A percentile compares a stretch with the other conserved stretches of the same genome.
Evolutionary conservation across 257 asterid genomes (phyloP).

Genomic region (Lycium barbarum): DNA sequence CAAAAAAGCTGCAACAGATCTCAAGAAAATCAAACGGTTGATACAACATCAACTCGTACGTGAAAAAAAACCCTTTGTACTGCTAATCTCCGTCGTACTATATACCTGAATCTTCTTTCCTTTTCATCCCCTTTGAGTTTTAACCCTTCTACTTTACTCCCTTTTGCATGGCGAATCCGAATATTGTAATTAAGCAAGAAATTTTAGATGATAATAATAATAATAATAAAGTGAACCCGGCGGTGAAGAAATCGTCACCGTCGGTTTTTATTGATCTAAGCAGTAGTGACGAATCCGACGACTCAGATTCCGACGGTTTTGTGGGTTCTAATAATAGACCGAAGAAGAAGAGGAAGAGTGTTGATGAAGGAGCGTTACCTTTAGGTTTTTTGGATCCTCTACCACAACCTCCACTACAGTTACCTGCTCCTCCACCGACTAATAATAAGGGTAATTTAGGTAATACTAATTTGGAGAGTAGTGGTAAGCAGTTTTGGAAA

Average conservation of each 20-base stretch:
- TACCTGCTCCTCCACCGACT: constrained; percentile 36
- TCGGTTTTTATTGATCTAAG: constrained; percentile 40
- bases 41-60: not conserved
- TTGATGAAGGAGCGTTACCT: constrained; percentile 55
- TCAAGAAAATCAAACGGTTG: not conserved
- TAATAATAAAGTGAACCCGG: no score
- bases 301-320: constrained; percentile 38
- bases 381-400: constrained; percentile 80
- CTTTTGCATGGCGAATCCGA: constrained; percentile 29
- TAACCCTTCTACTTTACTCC: not conserved
- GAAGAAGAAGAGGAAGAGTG: constrained; percentile 57
- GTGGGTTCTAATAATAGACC: constrained; percentile 24
- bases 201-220: not conserved
- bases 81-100: no score
- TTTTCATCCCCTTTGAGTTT: no score
- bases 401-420: constrained; percentile 44
- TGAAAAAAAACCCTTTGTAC: not conserved
- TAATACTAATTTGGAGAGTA: constrained; percentile 28
- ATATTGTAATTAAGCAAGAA: constrained; percentile 30
- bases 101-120: no score
- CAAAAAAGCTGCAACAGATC: not conserved
- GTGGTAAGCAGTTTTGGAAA: constrained; percentile 86
- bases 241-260: not conserved
- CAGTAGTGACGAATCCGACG: constrained; percentile 35
- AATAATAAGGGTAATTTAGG: not conserved